phyloP scores from a whole-genome alignment of 306 rosid species.

The Pterocarpus santalinus region DNA sequence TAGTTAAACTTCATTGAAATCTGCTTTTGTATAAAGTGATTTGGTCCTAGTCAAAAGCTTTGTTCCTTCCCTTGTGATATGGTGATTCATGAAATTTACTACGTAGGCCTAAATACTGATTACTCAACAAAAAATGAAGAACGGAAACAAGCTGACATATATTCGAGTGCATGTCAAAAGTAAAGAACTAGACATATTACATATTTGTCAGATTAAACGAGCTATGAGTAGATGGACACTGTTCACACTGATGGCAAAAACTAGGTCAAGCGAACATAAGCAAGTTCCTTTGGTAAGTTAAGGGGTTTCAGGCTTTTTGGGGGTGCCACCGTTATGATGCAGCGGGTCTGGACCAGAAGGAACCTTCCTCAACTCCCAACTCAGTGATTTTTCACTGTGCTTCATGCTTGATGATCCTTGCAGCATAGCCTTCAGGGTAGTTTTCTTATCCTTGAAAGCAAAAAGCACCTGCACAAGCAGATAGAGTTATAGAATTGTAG shows the following conservation, averaged over 20 bases:
- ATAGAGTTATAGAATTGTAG: neutral
- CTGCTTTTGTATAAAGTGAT: neutral
- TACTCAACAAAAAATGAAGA: neutral
- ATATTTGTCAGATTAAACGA: constrained; percentile 16
- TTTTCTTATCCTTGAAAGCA: constrained; percentile 46
- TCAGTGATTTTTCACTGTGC: constrained; percentile 29
- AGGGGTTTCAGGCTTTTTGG: constrained; percentile 65
- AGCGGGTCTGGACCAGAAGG: constrained; percentile 82
- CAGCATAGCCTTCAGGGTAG: constrained; percentile 36
- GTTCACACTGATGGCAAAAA: constrained; percentile 9
- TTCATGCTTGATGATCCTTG: constrained; percentile 47
- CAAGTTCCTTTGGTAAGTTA: constrained; percentile 6
- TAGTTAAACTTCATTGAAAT: neutral
- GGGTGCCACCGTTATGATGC: constrained; percentile 69
- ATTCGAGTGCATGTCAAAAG: neutral
- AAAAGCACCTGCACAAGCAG: constrained; percentile 51
- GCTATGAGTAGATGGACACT: constrained; percentile 4
- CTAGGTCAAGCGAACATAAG: constrained; percentile 11
- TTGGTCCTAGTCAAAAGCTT: too few species aligned
- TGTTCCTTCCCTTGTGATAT: neutral
- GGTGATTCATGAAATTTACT: neutral
- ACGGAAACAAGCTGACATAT: constrained; percentile 20
- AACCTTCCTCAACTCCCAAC: constrained; percentile 65
- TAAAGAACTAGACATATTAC: neutral
- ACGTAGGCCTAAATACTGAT: neutral